A percentile compares a stretch with the other conserved stretches of the same genome.
Conservation (phyloP, 2,329 filamentous ascomycete species). For the Westerdykella sp. region DNA sequence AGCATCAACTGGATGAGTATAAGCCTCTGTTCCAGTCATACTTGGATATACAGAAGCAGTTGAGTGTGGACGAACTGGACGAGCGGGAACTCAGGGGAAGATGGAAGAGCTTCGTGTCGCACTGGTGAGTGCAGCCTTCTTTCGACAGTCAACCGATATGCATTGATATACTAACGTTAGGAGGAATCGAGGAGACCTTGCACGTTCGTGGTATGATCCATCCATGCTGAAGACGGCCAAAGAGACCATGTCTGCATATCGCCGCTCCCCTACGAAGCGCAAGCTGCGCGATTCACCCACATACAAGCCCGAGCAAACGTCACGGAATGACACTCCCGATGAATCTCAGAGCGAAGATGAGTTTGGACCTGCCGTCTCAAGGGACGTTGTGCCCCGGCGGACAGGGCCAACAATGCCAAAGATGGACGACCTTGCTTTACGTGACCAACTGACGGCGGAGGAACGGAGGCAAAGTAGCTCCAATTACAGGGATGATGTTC, state of each 20-base stretch:
- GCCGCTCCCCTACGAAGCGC: conserved; percentile 7
- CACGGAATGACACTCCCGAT: not conserved
- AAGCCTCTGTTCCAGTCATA: conserved; percentile 74
- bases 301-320: conserved; percentile 9
- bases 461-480: conserved; percentile 47
- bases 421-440: conserved; percentile 64
- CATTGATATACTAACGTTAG: conserved; percentile 40
- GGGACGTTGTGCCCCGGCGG: conserved; percentile 20
- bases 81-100: conserved; percentile 72
- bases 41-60: conserved; percentile 78
- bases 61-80: conserved; percentile 61
- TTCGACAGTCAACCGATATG: not conserved
- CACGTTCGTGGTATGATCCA: conserved; percentile 90
- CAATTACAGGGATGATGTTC: conserved; percentile 48
- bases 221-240: conserved; percentile 56
- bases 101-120: conserved; percentile 88
- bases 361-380: conserved; percentile 48
- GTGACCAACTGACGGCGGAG: conserved; percentile 53
- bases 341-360: conserved; percentile 38
- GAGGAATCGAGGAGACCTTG: conserved; percentile 78
- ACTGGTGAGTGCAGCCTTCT: conserved; percentile 57
- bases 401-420: conserved; percentile 57
- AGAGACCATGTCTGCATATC: conserved; percentile 22
- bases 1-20: conserved; percentile 61
- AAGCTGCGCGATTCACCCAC: conserved; percentile 17